A percentile compares a stretch with the other conserved stretches of the same genome.
These are phyloP conservation scores for Fusarium subtropicale DNA, from an alignment of 2,329 filamentous ascomycete species.

Conservation along the genomic window DNA sequence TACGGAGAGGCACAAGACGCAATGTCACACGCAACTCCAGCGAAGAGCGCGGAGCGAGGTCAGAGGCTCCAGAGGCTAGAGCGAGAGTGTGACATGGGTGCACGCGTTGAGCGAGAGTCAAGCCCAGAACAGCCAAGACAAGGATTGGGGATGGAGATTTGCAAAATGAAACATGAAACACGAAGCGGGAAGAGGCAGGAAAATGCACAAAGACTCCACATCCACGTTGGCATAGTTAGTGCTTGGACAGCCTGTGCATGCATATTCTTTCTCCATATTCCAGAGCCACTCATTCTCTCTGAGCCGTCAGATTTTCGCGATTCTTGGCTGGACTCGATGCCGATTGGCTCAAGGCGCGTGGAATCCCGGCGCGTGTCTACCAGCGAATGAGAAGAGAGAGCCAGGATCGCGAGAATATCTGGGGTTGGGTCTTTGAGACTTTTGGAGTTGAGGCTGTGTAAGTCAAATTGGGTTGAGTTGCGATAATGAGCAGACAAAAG, in stretches of 20 bases:
- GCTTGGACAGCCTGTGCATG: conserved; percentile 2
- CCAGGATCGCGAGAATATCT: conserved; percentile 12
- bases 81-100: conserved; percentile 14
- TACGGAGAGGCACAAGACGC: conserved; percentile 24
- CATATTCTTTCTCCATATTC: conserved; percentile 19
- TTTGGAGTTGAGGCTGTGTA: conserved; percentile 31
- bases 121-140: conserved; percentile 17
- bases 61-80: neutral
- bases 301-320: conserved; percentile 5
- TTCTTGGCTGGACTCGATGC: conserved; percentile 26
- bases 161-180: conserved; percentile 41
- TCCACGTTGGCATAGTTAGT: conserved; percentile 1
- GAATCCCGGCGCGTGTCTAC: conserved; percentile 40
- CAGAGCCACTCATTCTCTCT: conserved; percentile 27
- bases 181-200: conserved; percentile 28
- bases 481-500: conserved; percentile 9
- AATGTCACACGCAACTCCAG: conserved; percentile 8
- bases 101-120: conserved; percentile 25
- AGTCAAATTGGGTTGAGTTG: conserved; percentile 1
- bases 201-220: conserved; percentile 21
- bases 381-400: conserved; percentile 39
- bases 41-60: conserved; percentile 24
- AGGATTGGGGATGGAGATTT: conserved; percentile 26
- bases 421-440: neutral
- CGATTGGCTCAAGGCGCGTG: conserved; percentile 36